phyloP scores from a whole-genome alignment of 1,284 basidiomycete genomes.

The Leccinum subrobustum region DNA sequence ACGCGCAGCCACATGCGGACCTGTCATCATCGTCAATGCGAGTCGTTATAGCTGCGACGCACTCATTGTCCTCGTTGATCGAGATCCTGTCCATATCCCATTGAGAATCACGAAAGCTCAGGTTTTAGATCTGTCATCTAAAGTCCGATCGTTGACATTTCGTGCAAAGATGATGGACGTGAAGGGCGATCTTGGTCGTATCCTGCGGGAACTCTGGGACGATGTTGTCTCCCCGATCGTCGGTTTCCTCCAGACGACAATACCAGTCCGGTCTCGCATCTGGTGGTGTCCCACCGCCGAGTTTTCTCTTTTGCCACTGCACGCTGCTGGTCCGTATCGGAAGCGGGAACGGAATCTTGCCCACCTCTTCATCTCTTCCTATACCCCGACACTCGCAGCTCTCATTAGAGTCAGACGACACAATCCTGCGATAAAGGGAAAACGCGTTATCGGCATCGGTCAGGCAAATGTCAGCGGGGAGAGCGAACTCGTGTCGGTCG shows the following conservation, averaged over 20 bases:
- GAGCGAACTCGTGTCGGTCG: neutral
- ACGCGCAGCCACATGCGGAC: neutral
- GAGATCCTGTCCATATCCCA: neutral
- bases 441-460: neutral
- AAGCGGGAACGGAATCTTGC: neutral
- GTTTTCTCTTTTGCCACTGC: neutral
- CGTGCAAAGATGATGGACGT: neutral
- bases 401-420: neutral
- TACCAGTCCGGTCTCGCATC: neutral
- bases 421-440: neutral
- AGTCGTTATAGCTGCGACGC: neutral
- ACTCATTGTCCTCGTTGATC: neutral
- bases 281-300: neutral
- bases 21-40: constrained; percentile 1
- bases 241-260: neutral
- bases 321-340: neutral
- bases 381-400: neutral
- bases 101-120: neutral
- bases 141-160: neutral
- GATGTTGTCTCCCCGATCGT: neutral
- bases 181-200: neutral
- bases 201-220: neutral
- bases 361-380: neutral
- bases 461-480: neutral
- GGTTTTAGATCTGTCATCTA: neutral